These are phyloP conservation scores for Protostelium mycophagum DNA, from an alignment of 78 protist genomes.

Conservation along the genomic window DNA sequence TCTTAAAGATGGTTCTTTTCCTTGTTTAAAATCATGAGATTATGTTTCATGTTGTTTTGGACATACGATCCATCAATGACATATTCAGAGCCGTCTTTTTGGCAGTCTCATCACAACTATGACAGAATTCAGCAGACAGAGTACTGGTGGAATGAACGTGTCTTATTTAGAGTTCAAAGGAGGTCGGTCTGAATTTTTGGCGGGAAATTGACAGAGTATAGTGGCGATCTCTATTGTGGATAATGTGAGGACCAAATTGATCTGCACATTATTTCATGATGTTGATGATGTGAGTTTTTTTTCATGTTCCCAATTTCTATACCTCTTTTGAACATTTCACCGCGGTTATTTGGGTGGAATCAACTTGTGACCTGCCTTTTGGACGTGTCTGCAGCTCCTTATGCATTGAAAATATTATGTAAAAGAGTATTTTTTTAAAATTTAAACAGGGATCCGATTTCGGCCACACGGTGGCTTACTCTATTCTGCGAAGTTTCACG, in stretches of 20 bases:
- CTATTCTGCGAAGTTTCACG: not conserved
- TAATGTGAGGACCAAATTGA: not conserved
- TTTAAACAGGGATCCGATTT: not conserved
- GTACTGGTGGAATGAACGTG: not conserved
- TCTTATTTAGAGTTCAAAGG: not conserved
- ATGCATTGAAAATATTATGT: too few species aligned
- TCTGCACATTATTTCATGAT: not conserved
- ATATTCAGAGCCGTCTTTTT: not conserved
- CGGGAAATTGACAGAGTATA: not conserved
- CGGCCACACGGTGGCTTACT: not conserved
- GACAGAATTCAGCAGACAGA: not conserved
- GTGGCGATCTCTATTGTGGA: not conserved
- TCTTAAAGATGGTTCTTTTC: too few species aligned
- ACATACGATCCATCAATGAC: too few species aligned
- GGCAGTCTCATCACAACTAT: not conserved
- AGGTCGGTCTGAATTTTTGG: not conserved
- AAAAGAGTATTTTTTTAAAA: too few species aligned
- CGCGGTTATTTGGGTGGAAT: too few species aligned
- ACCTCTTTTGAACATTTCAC: too few species aligned
- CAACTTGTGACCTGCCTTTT: too few species aligned
- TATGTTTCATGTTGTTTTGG: too few species aligned
- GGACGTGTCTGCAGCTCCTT: too few species aligned
- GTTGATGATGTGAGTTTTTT: not conserved
- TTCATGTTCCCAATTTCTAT: not conserved
- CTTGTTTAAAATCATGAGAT: too few species aligned